Base-by-base conservation (phyloP, 805 yeast species). In the Komagataella phaffii region DNA sequence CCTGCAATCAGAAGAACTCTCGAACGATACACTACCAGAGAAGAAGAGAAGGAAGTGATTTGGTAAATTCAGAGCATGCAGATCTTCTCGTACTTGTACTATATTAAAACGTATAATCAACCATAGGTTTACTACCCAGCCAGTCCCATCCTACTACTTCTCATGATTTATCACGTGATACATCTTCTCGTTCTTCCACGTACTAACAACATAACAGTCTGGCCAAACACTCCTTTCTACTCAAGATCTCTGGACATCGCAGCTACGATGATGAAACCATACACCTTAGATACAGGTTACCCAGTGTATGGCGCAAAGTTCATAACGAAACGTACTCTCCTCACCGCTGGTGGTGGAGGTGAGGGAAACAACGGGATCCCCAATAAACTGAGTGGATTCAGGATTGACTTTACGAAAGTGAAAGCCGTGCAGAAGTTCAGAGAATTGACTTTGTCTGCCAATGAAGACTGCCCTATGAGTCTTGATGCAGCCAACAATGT, bases 321-420 rank as follows among this genome's bases (percentile, higher is more conserved):
- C 62, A 70, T 82, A 47, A 73, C 77, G 57, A 75, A 81, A 55
- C 67, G 71, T 54, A 76, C 81, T 1, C 64, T 90, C 24, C 64
- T 89, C 49, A 84, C 84, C 24, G 81, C 88, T 2, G 99, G 99
- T 46, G 99, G 99, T 47, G 97, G 97, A 30, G 98, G 97, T 23
- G 95, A 88, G 64, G 96, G 96, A 7, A 82, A 81, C 60, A 84
- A 88, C 60, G 96, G 96, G 30, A 81, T 88, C 52, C 85, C 90
- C 45, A 91, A 91, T 66, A 88, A 85, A 63, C 69, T 91, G 55
- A 80, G 89, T 3, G 83, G 84, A 2, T 64, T 85, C 46, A 71
- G 73, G 50, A 65, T 72, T 56, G 64, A 67, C 53, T 71, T 73
- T 58, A 65, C 47, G 7, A 48, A 48, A 14, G 45, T 68, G 51